phyloP scores from a whole-genome alignment of 768 basidiomycete species.

The Mrakia blollopis region DNA sequence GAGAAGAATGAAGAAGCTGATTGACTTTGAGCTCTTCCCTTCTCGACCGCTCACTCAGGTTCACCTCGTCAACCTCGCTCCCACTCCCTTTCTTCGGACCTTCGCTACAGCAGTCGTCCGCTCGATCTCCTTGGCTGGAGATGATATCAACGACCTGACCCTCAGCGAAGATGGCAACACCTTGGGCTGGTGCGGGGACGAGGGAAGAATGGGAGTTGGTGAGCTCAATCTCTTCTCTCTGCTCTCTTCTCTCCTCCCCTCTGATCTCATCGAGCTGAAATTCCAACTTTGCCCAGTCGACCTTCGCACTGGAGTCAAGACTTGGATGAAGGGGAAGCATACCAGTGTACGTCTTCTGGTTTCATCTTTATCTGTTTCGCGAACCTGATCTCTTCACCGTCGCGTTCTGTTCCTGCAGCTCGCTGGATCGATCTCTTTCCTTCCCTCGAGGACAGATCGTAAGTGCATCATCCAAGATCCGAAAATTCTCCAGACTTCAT shows the following conservation, averaged over 20 bases:
- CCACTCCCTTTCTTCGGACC: slow-evolving; percentile 15
- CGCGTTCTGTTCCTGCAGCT: not conserved
- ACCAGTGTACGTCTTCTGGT: slow-evolving; percentile 7
- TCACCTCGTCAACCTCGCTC: slow-evolving; percentile 5
- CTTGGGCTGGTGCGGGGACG: slow-evolving; percentile 22
- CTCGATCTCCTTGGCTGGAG: slow-evolving; percentile 7
- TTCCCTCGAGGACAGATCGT: slow-evolving; percentile 15
- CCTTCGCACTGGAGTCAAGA: slow-evolving; percentile 1
- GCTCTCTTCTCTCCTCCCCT: not conserved
- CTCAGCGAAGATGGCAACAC: slow-evolving; percentile 5
- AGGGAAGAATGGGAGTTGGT: slow-evolving; percentile 17
- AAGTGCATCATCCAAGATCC: not conserved
- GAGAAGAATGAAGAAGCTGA: no score
- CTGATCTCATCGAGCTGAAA: no score
- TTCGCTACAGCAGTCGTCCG: slow-evolving; percentile 13
- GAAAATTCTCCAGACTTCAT: no score
- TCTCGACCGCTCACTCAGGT: not conserved
- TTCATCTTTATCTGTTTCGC: not conserved
- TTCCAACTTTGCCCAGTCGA: slow-evolving; percentile 11
- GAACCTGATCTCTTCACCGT: not conserved
- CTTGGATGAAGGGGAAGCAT: slow-evolving; percentile 25
- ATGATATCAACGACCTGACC: slow-evolving; percentile 20
- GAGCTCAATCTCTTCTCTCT: not conserved
- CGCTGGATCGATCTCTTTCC: slow-evolving; percentile 19
- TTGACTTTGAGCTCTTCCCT: no score